These are phyloP conservation scores for Xylaria sp. DNA, from an alignment of 2,329 filamentous ascomycete species.

Conservation along the genomic window DNA sequence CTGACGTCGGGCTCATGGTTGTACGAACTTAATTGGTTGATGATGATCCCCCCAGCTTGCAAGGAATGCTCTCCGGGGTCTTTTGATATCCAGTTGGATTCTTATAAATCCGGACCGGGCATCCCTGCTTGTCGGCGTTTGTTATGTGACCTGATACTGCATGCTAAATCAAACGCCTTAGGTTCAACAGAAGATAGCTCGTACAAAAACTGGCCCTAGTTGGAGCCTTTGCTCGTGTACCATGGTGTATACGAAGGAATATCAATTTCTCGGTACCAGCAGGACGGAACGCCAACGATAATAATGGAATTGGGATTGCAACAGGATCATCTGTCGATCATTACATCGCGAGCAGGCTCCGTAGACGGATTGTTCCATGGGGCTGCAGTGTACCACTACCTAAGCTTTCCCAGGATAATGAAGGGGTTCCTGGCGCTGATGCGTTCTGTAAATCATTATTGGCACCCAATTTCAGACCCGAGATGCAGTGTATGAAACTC, in stretches of 20 bases:
- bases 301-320: conserved; percentile 1
- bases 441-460: neutral
- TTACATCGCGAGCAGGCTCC: neutral
- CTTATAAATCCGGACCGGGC: conserved; percentile 6
- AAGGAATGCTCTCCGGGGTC: conserved; percentile 5
- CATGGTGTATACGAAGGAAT: neutral
- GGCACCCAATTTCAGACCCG: conserved; percentile 2
- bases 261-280: conserved; percentile 6
- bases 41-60: conserved; percentile 6
- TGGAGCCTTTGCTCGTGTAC: neutral
- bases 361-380: neutral
- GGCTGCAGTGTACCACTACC: neutral
- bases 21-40: conserved; percentile 19
- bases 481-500: neutral
- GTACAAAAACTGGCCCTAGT: neutral
- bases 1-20: conserved; percentile 6
- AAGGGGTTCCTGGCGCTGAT: neutral
- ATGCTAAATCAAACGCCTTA: neutral
- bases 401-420: neutral
- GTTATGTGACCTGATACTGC: neutral
- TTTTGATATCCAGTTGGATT: conserved; percentile 1
- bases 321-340: conserved; percentile 20
- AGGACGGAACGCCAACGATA: conserved; percentile 5
- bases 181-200: neutral
- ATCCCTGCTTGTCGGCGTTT: conserved; percentile 16